Percentiles rank a stretch among this genome's conserved stretches.
Evolutionary conservation across 2,329 filamentous ascomycete genomes (phyloP).

Genomic region (Talaromyces sp.): DNA sequence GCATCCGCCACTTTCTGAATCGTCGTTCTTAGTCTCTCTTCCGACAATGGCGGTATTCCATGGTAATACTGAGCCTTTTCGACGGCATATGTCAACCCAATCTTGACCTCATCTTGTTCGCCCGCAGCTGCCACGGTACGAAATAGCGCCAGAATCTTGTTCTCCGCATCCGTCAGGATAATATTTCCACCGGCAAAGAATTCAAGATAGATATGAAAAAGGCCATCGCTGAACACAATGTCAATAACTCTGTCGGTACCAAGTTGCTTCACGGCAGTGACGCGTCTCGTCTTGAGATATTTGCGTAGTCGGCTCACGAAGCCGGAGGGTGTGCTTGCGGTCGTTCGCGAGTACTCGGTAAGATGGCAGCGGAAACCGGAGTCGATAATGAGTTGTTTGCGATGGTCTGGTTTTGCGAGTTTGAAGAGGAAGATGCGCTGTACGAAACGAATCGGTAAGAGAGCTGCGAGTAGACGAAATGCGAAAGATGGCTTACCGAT

Average conservation of each 20-base stretch:
- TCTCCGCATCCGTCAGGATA: slow-evolving; percentile 79
- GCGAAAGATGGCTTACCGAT: slow-evolving; percentile 50
- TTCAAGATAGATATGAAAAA: slow-evolving; percentile 83
- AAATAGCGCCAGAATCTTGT: slow-evolving; percentile 77
- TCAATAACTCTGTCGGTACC: slow-evolving; percentile 93
- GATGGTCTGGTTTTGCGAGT: slow-evolving; percentile 83
- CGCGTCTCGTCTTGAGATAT: slow-evolving; percentile 77
- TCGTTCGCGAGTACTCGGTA: slow-evolving; percentile 83
- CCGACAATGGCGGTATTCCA: slow-evolving; percentile 71
- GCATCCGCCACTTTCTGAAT: slow-evolving; percentile 61
- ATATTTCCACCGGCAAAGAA: slow-evolving; percentile 97
- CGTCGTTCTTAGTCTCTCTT: slow-evolving; percentile 66
- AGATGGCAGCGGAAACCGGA: slow-evolving; percentile 95
- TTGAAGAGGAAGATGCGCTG: slow-evolving; percentile 90
- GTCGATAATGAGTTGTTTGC: slow-evolving; percentile 88
- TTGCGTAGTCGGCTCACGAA: slow-evolving; percentile 87
- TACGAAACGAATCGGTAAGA: neutral
- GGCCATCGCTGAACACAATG: slow-evolving; percentile 86
- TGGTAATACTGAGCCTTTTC: slow-evolving; percentile 79
- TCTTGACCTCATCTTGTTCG: slow-evolving; percentile 76
- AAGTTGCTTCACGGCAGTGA: slow-evolving; percentile 78
- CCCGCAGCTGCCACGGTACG: slow-evolving; percentile 76
- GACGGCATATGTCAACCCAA: slow-evolving; percentile 75
- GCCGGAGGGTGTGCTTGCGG: slow-evolving; percentile 74
- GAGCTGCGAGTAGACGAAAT: neutral